These are phyloP conservation scores for Monosporascus sp. DNA, from an alignment of 2,329 filamentous ascomycete species.

Conservation along the genomic window DNA sequence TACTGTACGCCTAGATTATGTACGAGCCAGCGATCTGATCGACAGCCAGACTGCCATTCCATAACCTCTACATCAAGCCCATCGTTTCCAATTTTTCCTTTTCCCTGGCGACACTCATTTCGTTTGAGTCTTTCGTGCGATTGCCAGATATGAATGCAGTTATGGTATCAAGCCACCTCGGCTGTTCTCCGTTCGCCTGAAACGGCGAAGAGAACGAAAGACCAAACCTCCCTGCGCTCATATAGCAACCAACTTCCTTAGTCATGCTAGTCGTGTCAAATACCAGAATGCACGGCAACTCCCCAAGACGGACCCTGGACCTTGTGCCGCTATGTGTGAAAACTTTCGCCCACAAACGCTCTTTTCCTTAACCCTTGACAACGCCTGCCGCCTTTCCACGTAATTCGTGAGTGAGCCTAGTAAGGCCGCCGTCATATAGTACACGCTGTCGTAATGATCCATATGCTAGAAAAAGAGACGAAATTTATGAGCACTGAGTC, in stretches of 20 bases:
- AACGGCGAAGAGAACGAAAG: neutral
- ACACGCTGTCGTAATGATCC: neutral
- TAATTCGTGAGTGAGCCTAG: neutral
- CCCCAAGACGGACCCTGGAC: neutral
- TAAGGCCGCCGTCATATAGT: neutral
- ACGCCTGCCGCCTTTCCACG: neutral
- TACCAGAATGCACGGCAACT: neutral
- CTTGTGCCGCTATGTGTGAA: neutral
- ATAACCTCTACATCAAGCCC: neutral
- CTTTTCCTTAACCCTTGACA: neutral
- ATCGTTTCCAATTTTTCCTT: neutral
- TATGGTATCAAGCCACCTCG: neutral
- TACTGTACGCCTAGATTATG: neutral
- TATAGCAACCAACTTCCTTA: neutral
- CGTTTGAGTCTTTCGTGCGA: neutral
- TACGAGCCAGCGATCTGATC: neutral
- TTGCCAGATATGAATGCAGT: neutral
- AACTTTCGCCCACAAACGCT: neutral
- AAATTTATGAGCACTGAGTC: neutral
- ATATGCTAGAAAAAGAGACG: neutral
- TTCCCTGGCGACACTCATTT: neutral
- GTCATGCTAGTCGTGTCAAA: conserved; percentile 1
- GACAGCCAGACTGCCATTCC: neutral
- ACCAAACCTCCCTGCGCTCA: neutral
- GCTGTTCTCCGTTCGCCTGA: neutral